phyloP scores from a whole-genome alignment of 768 basidiomycete genomes.

The Mycena filopes region DNA sequence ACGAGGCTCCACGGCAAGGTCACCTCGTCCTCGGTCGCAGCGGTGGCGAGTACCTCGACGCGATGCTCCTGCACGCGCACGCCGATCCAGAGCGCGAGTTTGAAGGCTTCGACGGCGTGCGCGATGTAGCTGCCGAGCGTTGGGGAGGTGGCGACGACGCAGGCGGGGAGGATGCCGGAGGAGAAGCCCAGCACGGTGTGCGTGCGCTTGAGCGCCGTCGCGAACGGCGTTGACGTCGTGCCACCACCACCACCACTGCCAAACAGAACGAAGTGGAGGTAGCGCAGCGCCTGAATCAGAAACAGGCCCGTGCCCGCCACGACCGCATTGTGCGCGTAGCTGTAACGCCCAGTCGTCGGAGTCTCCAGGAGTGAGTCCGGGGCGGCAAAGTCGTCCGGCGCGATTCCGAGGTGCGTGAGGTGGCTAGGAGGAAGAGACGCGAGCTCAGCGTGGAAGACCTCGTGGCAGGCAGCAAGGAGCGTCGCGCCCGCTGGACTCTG shows the following conservation, averaged over 20 bases:
- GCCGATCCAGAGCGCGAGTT: conserved; percentile 56
- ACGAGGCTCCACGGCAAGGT: conserved; percentile 60
- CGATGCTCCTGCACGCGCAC: conserved; percentile 51
- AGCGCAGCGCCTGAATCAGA: conserved; percentile 62
- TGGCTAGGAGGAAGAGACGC: conserved; percentile 53
- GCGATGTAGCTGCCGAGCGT: conserved; percentile 47
- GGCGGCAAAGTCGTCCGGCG: conserved; percentile 55
- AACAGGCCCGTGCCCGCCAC: conserved; percentile 61
- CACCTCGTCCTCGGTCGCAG: conserved; percentile 29
- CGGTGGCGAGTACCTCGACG: conserved; percentile 16
- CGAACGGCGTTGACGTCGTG: conserved; percentile 38
- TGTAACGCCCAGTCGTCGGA: conserved; percentile 40
- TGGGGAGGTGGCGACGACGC: conserved; percentile 51
- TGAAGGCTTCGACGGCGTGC: conserved; percentile 49
- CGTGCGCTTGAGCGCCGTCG: conserved; percentile 39
- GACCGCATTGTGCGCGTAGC: conserved; percentile 57
- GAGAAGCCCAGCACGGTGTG: conserved; percentile 57
- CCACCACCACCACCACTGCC: conserved; percentile 32
- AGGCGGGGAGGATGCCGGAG: conserved; percentile 56
- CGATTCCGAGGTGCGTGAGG: conserved; percentile 49
- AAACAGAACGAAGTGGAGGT: conserved; percentile 58
- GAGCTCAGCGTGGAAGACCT: conserved; percentile 62
- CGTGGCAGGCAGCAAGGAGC: conserved; percentile 61
- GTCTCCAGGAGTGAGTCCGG: conserved; percentile 51
- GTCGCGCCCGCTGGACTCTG: conserved; percentile 52